Evolutionary conservation across 345 rosid genomes (phyloP).

Genomic region (Camelina hispida): DNA sequence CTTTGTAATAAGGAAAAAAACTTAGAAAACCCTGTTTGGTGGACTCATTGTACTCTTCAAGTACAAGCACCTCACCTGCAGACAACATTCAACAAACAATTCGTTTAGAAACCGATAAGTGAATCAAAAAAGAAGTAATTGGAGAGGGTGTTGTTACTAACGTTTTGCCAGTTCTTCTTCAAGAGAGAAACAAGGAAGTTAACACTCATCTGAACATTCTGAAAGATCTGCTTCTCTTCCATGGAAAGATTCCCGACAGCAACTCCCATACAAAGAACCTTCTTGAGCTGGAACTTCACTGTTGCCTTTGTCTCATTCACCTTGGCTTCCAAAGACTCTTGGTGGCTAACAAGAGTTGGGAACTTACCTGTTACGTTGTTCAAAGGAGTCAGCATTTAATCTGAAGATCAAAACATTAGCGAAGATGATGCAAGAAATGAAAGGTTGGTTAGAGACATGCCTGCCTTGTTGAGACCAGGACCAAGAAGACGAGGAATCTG

Average conservation of each 20-base stretch:
- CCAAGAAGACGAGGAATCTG: slow-evolving; percentile 88
- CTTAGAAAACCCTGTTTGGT: slow-evolving; percentile 65
- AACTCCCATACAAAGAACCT: slow-evolving; percentile 87
- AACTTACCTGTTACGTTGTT: slow-evolving; percentile 66
- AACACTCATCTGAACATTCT: slow-evolving; percentile 80
- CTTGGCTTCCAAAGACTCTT: slow-evolving; percentile 72
- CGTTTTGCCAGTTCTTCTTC: slow-evolving; percentile 89
- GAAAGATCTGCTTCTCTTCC: slow-evolving; percentile 88
- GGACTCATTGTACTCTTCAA: slow-evolving; percentile 83
- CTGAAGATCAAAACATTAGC: neutral
- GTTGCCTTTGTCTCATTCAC: slow-evolving; percentile 83
- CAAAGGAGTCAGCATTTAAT: neutral
- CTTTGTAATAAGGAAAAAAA: neutral
- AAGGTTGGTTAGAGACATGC: slow-evolving; percentile 49
- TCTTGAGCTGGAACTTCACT: slow-evolving; percentile 81
- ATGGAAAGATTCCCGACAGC: slow-evolving; percentile 72
- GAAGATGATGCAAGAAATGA: neutral
- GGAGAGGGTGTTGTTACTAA: slow-evolving; percentile 38
- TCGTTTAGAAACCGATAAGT: neutral
- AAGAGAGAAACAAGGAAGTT: slow-evolving; percentile 79
- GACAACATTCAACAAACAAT: neutral
- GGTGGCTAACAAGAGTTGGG: slow-evolving; percentile 79
- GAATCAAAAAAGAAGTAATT: neutral
- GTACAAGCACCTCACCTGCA: slow-evolving; percentile 77
- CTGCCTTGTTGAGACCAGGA: slow-evolving; percentile 93